Percentiles rank a stretch among this genome's conserved stretches.
Conservation (phyloP, 192 early-diverging fungal species). For the Irineochytrium annulatum region DNA sequence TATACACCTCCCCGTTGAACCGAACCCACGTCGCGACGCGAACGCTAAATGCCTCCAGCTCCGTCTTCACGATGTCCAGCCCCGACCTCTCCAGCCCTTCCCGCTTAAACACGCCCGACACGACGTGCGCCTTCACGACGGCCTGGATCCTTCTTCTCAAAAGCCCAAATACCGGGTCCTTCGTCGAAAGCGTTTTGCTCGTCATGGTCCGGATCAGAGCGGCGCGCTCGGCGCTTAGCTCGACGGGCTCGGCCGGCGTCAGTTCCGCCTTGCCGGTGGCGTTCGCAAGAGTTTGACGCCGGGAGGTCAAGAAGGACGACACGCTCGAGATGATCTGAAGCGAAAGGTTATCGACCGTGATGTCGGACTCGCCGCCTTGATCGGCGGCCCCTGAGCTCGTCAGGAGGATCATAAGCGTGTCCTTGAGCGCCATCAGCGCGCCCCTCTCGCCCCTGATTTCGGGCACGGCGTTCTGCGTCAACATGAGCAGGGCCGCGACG, state of each 20-base stretch:
- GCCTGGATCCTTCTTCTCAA: conserved; percentile 47
- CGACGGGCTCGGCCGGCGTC: background rate
- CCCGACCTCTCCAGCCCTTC: conserved; percentile 48
- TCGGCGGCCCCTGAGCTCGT: conserved; percentile 11
- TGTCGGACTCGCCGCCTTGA: no score
- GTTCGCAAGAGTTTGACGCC: conserved; percentile 13
- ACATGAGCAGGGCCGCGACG: conserved; percentile 63
- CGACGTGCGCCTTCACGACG: conserved; percentile 34
- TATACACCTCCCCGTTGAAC: conserved; percentile 60
- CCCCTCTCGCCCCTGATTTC: conserved; percentile 35
- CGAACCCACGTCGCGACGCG: conserved; percentile 43
- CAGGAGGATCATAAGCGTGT: conserved; percentile 30
- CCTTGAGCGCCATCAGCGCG: conserved; percentile 24
- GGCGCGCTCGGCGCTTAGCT: conserved; percentile 32
- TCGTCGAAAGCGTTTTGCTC: conserved; percentile 45
- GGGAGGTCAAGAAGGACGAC: background rate
- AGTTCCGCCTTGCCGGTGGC: conserved; percentile 15
- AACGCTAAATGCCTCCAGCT: conserved; percentile 45
- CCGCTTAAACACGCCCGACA: conserved; percentile 36
- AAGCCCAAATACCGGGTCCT: conserved; percentile 52
- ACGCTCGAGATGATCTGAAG: conserved; percentile 21
- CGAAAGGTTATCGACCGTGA: conserved; percentile 33
- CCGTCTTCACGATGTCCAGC: conserved; percentile 40
- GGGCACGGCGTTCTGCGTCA: conserved; percentile 58
- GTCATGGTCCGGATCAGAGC: conserved; percentile 36